Percentiles rank a stretch among this genome's conserved stretches.
Evolutionary conservation across 495 filamentous ascomycete genomes (phyloP).

Genomic region (Xylaria nigripes): DNA sequence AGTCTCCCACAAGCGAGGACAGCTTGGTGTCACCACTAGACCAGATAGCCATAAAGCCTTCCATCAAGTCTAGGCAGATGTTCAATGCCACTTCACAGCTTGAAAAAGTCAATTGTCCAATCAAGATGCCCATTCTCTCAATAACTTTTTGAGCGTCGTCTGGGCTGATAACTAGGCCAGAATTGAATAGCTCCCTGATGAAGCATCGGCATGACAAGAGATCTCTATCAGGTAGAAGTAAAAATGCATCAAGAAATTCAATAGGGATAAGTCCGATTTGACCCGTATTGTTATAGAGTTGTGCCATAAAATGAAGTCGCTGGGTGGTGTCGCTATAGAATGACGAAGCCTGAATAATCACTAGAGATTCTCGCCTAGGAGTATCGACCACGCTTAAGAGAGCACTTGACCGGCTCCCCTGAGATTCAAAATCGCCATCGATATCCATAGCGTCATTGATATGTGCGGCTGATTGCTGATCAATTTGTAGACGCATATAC

Average conservation of each 20-base stretch:
- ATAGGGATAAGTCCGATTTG: slow-evolving; percentile 31
- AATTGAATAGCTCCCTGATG: slow-evolving; percentile 41
- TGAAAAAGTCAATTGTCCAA: slow-evolving; percentile 56
- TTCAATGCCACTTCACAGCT: slow-evolving; percentile 69
- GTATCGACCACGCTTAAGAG: slow-evolving; percentile 27
- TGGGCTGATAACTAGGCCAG: slow-evolving; percentile 34
- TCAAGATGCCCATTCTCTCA: slow-evolving; percentile 43
- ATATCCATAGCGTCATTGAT: slow-evolving; percentile 65
- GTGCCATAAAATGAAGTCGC: slow-evolving; percentile 33
- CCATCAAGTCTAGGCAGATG: slow-evolving; percentile 63
- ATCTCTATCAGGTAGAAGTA: slow-evolving; percentile 50
- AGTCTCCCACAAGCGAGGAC: slow-evolving; percentile 52
- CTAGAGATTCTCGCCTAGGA: slow-evolving; percentile 39
- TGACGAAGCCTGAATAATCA: slow-evolving; percentile 39
- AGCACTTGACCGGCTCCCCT: slow-evolving; percentile 35
- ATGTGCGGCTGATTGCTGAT: slow-evolving; percentile 19
- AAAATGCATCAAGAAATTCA: slow-evolving; percentile 50
- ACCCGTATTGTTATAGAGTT: slow-evolving; percentile 28
- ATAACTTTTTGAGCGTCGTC: slow-evolving; percentile 39
- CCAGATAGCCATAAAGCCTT: slow-evolving; percentile 58
- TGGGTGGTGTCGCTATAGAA: slow-evolving; percentile 39
- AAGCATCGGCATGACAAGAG: slow-evolving; percentile 49
- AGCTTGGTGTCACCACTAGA: slow-evolving; percentile 45
- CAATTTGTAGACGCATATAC: slow-evolving; percentile 37
- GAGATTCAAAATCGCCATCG: slow-evolving; percentile 59